Evolutionary conservation across 768 basidiomycete species (phyloP).

Genomic region (Suillus brevipes): DNA sequence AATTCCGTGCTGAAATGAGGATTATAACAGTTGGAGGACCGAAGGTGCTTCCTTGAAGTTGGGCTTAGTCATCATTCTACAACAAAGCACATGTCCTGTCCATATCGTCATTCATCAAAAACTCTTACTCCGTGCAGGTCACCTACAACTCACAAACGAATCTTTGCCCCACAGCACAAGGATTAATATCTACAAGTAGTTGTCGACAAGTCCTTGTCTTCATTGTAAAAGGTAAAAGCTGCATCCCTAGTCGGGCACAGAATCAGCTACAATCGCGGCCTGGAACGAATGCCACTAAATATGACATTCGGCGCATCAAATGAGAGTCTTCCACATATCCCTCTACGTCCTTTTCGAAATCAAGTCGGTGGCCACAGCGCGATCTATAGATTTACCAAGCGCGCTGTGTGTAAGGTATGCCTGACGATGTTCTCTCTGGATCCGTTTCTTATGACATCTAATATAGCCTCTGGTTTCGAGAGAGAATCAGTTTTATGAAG

Average conservation of each 20-base stretch:
- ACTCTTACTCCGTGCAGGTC: slow-evolving; percentile 10
- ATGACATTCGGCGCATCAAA: slow-evolving; percentile 48
- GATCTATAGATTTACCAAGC: slow-evolving; percentile 96
- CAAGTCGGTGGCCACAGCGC: slow-evolving; percentile 97
- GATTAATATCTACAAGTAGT: neutral
- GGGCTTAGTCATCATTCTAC: slow-evolving; percentile 34
- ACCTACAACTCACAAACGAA: neutral
- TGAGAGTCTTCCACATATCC: slow-evolving; percentile 80
- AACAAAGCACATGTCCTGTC: slow-evolving; percentile 35
- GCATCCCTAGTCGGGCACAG: neutral
- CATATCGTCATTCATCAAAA: slow-evolving; percentile 34
- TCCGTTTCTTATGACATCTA: slow-evolving; percentile 17
- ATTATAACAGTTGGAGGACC: neutral
- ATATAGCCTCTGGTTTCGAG: slow-evolving; percentile 89
- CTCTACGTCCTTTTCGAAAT: slow-evolving; percentile 92
- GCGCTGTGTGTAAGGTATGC: slow-evolving; percentile 97
- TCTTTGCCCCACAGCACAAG: neutral
- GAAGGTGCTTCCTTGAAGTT: neutral
- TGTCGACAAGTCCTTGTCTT: neutral
- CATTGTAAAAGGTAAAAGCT: neutral
- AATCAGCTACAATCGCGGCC: slow-evolving; percentile 8
- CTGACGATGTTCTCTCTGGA: slow-evolving; percentile 7
- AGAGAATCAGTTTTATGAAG: slow-evolving; percentile 97
- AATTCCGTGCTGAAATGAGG: neutral
- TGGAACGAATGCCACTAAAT: slow-evolving; percentile 38